phyloP scores from a whole-genome alignment of 2,329 filamentous ascomycete species.

The Microsporum audouinii region DNA sequence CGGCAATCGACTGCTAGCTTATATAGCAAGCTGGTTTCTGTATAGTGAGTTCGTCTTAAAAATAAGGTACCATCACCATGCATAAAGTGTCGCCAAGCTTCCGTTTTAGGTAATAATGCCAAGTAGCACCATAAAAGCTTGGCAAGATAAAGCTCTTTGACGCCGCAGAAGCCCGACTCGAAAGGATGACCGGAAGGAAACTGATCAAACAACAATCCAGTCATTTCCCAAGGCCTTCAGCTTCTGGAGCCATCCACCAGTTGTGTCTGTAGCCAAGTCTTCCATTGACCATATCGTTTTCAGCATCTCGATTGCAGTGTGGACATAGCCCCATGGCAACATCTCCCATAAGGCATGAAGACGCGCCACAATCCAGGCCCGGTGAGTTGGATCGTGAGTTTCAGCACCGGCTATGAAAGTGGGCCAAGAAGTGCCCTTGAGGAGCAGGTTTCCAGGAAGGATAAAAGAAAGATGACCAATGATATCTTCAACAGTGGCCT shows the following conservation, averaged over 20 bases:
- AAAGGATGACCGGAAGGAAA: background rate
- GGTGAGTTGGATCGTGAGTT: slow-evolving; percentile 24
- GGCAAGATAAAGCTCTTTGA: background rate
- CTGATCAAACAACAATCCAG: slow-evolving; percentile 6
- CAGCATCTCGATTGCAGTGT: slow-evolving; percentile 4
- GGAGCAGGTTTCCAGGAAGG: slow-evolving; percentile 26
- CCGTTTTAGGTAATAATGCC: slow-evolving; percentile 2
- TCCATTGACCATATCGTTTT: background rate
- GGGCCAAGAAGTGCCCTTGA: slow-evolving; percentile 36
- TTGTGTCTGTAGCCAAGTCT: background rate
- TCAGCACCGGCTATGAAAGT: slow-evolving; percentile 36
- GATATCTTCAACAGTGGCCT: slow-evolving; percentile 20
- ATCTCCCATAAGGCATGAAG: slow-evolving; percentile 26
- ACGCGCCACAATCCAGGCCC: slow-evolving; percentile 24
- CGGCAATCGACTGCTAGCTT: background rate
- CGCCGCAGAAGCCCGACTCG: background rate
- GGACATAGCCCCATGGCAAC: slow-evolving; percentile 2
- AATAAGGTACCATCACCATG: background rate
- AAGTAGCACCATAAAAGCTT: background rate
- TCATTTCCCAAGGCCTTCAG: slow-evolving; percentile 4
- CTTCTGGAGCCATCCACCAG: slow-evolving; percentile 2
- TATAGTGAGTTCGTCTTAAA: background rate
- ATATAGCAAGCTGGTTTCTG: background rate
- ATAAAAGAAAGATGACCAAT: slow-evolving; percentile 29
- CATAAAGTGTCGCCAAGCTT: slow-evolving; percentile 2